Evolutionary conservation across 2,329 filamentous ascomycete species (phyloP).

Genomic region (Neonectria coccinea): DNA sequence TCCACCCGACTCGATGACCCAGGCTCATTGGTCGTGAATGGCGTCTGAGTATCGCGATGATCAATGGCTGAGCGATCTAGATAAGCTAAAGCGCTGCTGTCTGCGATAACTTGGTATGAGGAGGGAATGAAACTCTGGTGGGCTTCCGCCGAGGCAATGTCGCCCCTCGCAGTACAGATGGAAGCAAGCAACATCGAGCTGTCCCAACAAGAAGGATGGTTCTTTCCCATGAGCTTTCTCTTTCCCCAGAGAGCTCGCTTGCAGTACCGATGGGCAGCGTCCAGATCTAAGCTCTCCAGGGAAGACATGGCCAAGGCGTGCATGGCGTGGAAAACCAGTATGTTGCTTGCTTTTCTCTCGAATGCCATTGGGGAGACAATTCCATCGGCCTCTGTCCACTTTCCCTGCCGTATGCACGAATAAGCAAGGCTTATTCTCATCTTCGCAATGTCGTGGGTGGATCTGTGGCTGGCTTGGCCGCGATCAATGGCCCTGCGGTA

Average conservation of each 20-base stretch:
- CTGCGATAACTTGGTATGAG: neutral
- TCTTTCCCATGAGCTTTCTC: neutral
- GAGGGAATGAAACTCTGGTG: neutral
- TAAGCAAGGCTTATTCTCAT: slow-evolving; percentile 1
- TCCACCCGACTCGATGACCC: neutral
- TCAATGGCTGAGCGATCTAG: neutral
- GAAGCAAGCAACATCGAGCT: neutral
- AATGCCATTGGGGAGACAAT: neutral
- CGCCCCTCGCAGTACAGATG: neutral
- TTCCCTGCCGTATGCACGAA: slow-evolving; percentile 1
- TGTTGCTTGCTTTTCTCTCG: neutral
- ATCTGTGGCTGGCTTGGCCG: slow-evolving; percentile 1
- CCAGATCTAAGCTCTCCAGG: neutral
- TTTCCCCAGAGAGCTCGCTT: slow-evolving; percentile 5
- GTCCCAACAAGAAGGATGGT: neutral
- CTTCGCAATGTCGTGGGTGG: neutral
- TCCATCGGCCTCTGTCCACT: neutral
- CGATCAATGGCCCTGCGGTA: slow-evolving; percentile 15
- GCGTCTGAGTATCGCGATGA: neutral
- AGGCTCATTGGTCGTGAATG: neutral
- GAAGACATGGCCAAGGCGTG: neutral
- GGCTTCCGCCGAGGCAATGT: neutral
- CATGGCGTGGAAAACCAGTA: slow-evolving; percentile 4
- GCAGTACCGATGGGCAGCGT: neutral
- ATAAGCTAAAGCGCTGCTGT: neutral